phyloP scores from a whole-genome alignment of 208 protist species.

The Leishmania arabica region DNA sequence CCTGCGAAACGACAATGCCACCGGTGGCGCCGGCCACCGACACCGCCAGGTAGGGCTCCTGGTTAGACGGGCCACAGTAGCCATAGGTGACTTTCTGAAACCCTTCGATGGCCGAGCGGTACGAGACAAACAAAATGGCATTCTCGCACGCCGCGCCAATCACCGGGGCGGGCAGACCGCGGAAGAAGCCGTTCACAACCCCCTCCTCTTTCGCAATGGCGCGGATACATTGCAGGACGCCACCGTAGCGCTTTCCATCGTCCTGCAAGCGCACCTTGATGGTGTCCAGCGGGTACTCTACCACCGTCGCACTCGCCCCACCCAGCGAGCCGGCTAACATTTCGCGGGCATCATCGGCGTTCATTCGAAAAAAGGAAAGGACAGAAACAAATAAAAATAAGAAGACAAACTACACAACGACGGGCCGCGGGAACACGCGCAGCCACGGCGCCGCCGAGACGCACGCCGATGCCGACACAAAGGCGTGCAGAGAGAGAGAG shows the following conservation, averaged over 20 bases:
- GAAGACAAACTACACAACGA: not conserved
- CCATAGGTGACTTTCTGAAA: slow-evolving; percentile 66
- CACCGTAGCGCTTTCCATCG: slow-evolving; percentile 65
- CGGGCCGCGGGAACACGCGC: not conserved
- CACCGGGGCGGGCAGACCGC: slow-evolving; percentile 85
- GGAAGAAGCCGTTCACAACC: slow-evolving; percentile 87
- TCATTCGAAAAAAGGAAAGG: slow-evolving; percentile 30
- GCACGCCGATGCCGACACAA: slow-evolving; percentile 3
- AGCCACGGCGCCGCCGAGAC: not conserved
- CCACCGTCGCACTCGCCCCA: slow-evolving; percentile 70
- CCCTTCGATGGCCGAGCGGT: slow-evolving; percentile 50
- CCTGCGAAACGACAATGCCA: slow-evolving; percentile 78
- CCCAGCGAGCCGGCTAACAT: slow-evolving; percentile 78
- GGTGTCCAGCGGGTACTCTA: slow-evolving; percentile 94
- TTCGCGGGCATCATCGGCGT: slow-evolving; percentile 65
- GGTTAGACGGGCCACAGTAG: slow-evolving; percentile 44
- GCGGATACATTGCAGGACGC: slow-evolving; percentile 64
- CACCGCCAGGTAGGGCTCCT: slow-evolving; percentile 72
- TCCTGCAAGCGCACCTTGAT: slow-evolving; percentile 93
- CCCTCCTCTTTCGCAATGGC: slow-evolving; percentile 82
- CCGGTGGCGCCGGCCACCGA: slow-evolving; percentile 58
- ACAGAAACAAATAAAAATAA: not conserved
- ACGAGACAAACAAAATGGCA: slow-evolving; percentile 82
- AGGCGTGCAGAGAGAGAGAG: not conserved
- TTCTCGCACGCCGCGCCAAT: slow-evolving; percentile 83